Conservation (phyloP, 805 yeast species). For the Debaryomyces hansenii region DNA sequence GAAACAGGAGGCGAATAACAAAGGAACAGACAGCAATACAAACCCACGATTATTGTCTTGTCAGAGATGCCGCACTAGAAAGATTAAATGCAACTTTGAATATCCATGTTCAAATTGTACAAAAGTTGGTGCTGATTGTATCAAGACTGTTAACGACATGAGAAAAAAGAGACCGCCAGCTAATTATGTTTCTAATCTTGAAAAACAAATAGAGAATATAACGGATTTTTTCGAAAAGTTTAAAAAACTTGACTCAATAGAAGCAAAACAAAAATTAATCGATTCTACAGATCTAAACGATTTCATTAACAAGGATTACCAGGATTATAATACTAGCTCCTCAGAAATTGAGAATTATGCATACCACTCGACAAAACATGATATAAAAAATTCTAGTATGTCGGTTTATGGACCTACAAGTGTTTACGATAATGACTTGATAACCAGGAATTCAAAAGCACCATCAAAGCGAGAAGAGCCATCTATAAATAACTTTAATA, state of each 20-base stretch:
- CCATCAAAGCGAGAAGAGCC: constrained; percentile 12
- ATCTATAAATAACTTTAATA: constrained; percentile 28
- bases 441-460: constrained; percentile 14
- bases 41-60: constrained; percentile 23
- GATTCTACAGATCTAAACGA: constrained; percentile 18
- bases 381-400: constrained; percentile 7
- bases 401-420: constrained; percentile 48
- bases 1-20: neutral
- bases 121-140: constrained; percentile 44
- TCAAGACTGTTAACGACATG: constrained; percentile 48
- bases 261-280: constrained; percentile 19
- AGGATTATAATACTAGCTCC: neutral
- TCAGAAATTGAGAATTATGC: neutral
- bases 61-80: constrained; percentile 42
- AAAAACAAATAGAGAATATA: constrained; percentile 25
- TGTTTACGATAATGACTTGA: constrained; percentile 37
- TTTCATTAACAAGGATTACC: constrained; percentile 4
- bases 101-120: constrained; percentile 51
- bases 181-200: constrained; percentile 49
- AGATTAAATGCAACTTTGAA: constrained; percentile 50
- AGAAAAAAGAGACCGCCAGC: constrained; percentile 52
- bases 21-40: neutral
- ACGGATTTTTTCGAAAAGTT: constrained; percentile 24
- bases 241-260: constrained; percentile 17
- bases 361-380: neutral